Evolutionary conservation across 1,284 basidiomycete species (phyloP).

Genomic region (Dichomitus squalens): DNA sequence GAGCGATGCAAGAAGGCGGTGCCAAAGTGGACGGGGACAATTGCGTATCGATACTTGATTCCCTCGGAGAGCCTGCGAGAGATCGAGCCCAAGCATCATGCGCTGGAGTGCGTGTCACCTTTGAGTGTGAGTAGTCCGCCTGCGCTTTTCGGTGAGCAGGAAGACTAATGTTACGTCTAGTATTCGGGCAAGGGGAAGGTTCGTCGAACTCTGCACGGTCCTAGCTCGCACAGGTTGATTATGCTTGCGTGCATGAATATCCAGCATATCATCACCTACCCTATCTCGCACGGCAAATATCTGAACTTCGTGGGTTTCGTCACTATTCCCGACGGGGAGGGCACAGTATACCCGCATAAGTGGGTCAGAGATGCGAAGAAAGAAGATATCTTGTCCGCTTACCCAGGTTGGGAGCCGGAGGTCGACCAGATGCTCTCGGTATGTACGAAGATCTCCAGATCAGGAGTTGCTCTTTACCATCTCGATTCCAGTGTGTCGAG

Average conservation of each 20-base stretch:
- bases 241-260: not conserved
- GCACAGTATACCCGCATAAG: slow-evolving; percentile 24
- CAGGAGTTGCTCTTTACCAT: not conserved
- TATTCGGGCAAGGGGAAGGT: slow-evolving; percentile 22
- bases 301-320: slow-evolving; percentile 28
- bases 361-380: slow-evolving; percentile 26
- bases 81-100: slow-evolving; percentile 16
- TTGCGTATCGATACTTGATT: slow-evolving; percentile 18
- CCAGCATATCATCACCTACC: slow-evolving; percentile 24
- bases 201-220: not conserved
- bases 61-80: slow-evolving; percentile 14
- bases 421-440: slow-evolving; percentile 28
- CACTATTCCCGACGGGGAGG: slow-evolving; percentile 21
- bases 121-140: slow-evolving; percentile 9
- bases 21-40: slow-evolving; percentile 22
- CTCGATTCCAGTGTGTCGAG: slow-evolving; percentile 23
- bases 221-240: not conserved
- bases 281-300: slow-evolving; percentile 27
- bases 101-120: slow-evolving; percentile 10
- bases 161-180: not conserved
- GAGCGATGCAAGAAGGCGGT: slow-evolving; percentile 13
- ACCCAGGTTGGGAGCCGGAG: slow-evolving; percentile 30
- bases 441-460: not conserved
- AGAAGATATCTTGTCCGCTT: slow-evolving; percentile 25
- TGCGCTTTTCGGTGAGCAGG: not conserved